phyloP scores from a whole-genome alignment of 495 filamentous ascomycete species.

The Podospora tetraspora region DNA sequence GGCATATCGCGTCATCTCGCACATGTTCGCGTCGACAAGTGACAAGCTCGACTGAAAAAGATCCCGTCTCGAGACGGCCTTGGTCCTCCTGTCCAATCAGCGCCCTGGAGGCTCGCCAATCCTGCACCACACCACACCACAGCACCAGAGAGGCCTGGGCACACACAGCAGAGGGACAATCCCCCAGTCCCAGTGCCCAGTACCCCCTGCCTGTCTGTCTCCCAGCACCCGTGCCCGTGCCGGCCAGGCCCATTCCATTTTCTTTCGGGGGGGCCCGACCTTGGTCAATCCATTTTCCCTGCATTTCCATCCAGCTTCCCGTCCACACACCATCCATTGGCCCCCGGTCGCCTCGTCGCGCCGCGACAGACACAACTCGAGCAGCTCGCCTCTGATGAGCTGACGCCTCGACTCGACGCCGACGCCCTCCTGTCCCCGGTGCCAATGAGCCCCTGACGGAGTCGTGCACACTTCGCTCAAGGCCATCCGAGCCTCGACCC shows the following conservation, averaged over 20 bases:
- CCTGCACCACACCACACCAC: not conserved
- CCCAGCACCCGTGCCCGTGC: constrained; percentile 1
- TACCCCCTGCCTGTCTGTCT: not conserved
- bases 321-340: not conserved
- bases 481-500: not conserved
- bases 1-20: not conserved
- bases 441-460: constrained; percentile 27
- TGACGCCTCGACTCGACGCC: not conserved
- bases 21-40: not conserved
- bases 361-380: not conserved
- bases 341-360: not conserved
- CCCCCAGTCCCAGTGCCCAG: constrained; percentile 6
- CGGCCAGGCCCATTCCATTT: constrained; percentile 23
- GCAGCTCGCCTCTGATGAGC: constrained; percentile 1
- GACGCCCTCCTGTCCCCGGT: not conserved
- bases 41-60: not conserved
- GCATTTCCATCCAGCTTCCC: constrained; percentile 12
- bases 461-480: constrained; percentile 11
- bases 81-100: constrained; percentile 13
- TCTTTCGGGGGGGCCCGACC: constrained; percentile 3
- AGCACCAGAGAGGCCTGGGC: too few species aligned
- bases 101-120: not conserved
- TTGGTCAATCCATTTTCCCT: constrained; percentile 7
- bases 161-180: not conserved
- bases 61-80: too few species aligned